Evolutionary conservation across 2,329 filamentous ascomycete species (phyloP).

Genomic region (Arachnomyces sp.): DNA sequence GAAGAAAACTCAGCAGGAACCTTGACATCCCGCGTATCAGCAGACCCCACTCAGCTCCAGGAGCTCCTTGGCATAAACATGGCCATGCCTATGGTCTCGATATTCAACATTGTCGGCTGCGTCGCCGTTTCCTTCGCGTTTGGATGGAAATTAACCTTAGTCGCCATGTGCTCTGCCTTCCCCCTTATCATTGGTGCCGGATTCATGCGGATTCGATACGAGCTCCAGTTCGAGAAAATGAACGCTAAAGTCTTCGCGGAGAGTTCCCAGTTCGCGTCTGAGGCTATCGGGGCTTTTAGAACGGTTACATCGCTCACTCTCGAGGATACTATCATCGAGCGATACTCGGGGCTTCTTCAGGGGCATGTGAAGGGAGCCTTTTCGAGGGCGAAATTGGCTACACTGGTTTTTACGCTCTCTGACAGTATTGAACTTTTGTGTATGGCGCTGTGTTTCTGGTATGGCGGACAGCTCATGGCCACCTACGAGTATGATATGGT

Average conservation of each 20-base stretch:
- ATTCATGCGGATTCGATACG: constrained; percentile 53
- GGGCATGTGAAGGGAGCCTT: constrained; percentile 55
- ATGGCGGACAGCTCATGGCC: constrained; percentile 54
- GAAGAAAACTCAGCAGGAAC: constrained; percentile 43
- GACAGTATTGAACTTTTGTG: constrained; percentile 59
- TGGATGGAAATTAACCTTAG: constrained; percentile 69
- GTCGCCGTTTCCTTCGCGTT: constrained; percentile 62
- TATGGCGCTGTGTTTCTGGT: constrained; percentile 58
- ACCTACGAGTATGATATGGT: constrained; percentile 40
- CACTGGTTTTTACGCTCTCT: constrained; percentile 60
- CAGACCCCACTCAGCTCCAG: constrained; percentile 44
- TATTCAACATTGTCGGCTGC: constrained; percentile 59
- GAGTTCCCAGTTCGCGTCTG: constrained; percentile 66
- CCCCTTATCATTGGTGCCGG: constrained; percentile 45
- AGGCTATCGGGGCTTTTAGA: constrained; percentile 65
- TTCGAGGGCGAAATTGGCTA: constrained; percentile 54
- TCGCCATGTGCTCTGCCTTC: constrained; percentile 54
- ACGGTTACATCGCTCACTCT: constrained; percentile 65
- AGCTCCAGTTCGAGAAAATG: constrained; percentile 61
- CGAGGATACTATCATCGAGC: constrained; percentile 56
- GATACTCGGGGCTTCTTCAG: constrained; percentile 54
- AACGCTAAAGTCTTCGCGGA: constrained; percentile 61
- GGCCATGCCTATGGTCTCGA: constrained; percentile 49
- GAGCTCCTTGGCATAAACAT: constrained; percentile 44
- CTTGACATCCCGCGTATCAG: constrained; percentile 40